These are phyloP conservation scores for Crithidia fasciculata DNA, from an alignment of 208 protist genomes.

Conservation along the genomic window DNA sequence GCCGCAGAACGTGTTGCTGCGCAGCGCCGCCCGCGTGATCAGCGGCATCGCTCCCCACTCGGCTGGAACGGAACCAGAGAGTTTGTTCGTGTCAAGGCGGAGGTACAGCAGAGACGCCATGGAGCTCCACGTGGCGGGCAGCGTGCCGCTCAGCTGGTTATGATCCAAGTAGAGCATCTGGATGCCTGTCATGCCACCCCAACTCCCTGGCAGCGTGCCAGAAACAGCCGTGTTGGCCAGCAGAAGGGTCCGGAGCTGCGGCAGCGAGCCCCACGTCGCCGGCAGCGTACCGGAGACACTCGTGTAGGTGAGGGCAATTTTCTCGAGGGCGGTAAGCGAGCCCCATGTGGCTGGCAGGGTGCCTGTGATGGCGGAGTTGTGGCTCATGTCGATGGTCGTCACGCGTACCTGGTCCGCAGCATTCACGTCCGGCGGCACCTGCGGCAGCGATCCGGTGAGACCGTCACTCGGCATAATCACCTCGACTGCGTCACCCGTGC, in stretches of 20 bases:
- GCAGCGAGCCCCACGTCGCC: constrained; percentile 3
- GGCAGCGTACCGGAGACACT: constrained; percentile 11
- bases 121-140: not conserved
- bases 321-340: not conserved
- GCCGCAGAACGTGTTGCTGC: constrained; percentile 8
- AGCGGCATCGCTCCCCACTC: not conserved
- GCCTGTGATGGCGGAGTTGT: constrained; percentile 3
- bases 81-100: constrained; percentile 1
- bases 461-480: constrained; percentile 9
- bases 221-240: not conserved
- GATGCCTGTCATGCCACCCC: not conserved
- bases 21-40: not conserved
- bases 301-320: not conserved
- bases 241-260: not conserved
- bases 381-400: not conserved
- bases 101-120: not conserved
- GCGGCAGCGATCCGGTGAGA: not conserved
- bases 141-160: constrained; percentile 11
- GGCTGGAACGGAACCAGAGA: not conserved
- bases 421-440: not conserved
- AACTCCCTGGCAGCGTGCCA: not conserved
- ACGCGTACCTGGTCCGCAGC: not conserved
- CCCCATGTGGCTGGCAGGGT: constrained; percentile 11
- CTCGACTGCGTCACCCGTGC: not conserved
- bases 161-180: not conserved